Percentiles rank a stretch among this genome's conserved stretches.
phyloP scores from a whole-genome alignment of 768 basidiomycete genomes.

The Panaeolus papilionaceus region DNA sequence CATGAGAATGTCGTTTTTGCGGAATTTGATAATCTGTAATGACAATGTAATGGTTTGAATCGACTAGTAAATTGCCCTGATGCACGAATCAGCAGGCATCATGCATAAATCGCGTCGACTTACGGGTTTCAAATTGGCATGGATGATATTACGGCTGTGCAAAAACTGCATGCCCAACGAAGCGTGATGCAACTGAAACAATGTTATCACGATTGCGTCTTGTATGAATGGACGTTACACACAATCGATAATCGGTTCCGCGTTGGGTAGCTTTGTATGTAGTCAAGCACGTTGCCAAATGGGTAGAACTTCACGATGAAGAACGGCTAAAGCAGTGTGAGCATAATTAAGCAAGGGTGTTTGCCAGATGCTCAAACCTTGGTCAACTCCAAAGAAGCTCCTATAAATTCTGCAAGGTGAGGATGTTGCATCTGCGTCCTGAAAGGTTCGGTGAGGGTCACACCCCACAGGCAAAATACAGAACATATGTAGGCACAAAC shows the following conservation, averaged over 20 bases:
- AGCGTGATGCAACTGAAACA: not conserved
- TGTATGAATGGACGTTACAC: not conserved
- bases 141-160: conserved; percentile 8
- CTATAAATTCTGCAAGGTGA: conserved; percentile 1
- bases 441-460: not conserved
- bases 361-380: not conserved
- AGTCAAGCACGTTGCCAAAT: conserved; percentile 13
- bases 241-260: conserved; percentile 11
- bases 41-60: conserved; percentile 2
- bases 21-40: conserved; percentile 12
- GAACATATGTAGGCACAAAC: not conserved
- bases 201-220: not conserved
- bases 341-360: not conserved
- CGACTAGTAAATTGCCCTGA: conserved; percentile 2
- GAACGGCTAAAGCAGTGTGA: not conserved
- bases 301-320: conserved; percentile 4
- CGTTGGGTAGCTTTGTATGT: conserved; percentile 5
- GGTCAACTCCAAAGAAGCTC: not conserved
- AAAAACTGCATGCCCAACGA: not conserved
- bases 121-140: conserved; percentile 11
- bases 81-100: not conserved
- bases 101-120: not conserved
- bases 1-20: conserved; percentile 8
- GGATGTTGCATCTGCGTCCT: conserved; percentile 8
- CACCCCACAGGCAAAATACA: not conserved